phyloP scores from a whole-genome alignment of 2,329 filamentous ascomycete species.

The Trichophyton verrucosum region DNA sequence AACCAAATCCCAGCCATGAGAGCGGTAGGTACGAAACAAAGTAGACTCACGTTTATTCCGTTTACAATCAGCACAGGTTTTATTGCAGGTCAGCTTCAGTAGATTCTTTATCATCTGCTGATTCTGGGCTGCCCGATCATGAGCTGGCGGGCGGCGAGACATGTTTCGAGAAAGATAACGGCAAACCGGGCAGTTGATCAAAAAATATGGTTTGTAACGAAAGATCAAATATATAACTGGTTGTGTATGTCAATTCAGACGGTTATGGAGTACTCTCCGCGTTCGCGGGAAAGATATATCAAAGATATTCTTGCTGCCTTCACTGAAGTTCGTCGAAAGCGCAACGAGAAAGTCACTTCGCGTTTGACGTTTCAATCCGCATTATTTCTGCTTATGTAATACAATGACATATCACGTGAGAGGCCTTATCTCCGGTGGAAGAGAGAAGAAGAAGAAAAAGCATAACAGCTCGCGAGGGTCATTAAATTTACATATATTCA shows the following conservation, averaged over 20 bases:
- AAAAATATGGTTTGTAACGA: neutral
- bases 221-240: neutral
- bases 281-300: neutral
- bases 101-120: constrained; percentile 86
- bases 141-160: constrained; percentile 41
- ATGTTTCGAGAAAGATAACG: neutral
- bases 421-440: neutral
- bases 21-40: constrained; percentile 6
- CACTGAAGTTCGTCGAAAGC: neutral
- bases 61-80: constrained; percentile 97
- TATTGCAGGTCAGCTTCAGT: constrained; percentile 88
- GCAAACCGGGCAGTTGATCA: neutral
- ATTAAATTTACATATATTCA: neutral
- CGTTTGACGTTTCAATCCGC: neutral
- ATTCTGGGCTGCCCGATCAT: constrained; percentile 85
- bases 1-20: neutral
- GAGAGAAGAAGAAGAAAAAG: neutral
- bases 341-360: neutral
- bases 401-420: neutral
- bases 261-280: neutral
- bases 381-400: neutral
- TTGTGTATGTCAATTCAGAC: neutral
- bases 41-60: constrained; percentile 75
- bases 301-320: neutral
- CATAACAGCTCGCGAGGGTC: too few relatives aligned